phyloP scores from a whole-genome alignment of 2,329 filamentous ascomycete species.

The Fusarium sp. region DNA sequence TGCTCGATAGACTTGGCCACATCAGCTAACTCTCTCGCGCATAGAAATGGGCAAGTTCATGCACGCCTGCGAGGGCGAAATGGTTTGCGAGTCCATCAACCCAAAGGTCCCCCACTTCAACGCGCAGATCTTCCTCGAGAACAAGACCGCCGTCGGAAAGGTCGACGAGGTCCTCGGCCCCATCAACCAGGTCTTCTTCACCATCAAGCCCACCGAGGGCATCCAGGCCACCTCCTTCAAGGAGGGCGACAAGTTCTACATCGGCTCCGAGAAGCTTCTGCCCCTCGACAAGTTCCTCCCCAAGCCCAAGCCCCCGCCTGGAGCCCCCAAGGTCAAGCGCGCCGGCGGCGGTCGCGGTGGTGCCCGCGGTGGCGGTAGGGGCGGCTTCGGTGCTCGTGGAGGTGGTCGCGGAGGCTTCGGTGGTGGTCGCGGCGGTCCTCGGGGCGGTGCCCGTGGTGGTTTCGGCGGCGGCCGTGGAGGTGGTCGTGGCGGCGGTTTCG shows the following conservation, averaged over 20 bases:
- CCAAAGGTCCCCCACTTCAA: slow-evolving; percentile 99
- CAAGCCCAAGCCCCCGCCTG: slow-evolving; percentile 81
- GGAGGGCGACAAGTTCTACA: slow-evolving; percentile 96
- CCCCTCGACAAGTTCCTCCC: slow-evolving; percentile 96
- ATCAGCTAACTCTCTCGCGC: slow-evolving; percentile 16
- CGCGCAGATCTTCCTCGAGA: slow-evolving; percentile 98
- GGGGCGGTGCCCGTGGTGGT: slow-evolving; percentile 46
- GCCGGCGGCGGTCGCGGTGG: slow-evolving; percentile 64
- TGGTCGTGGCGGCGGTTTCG: slow-evolving; percentile 35
- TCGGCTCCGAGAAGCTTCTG: slow-evolving; percentile 91
- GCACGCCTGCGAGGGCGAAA: slow-evolving; percentile 96
- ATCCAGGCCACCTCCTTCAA: slow-evolving; percentile 97
- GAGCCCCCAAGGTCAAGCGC: slow-evolving; percentile 71
- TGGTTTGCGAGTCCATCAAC: slow-evolving; percentile 96
- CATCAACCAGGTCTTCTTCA: slow-evolving; percentile 98
- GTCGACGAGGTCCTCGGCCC: slow-evolving; percentile 98
- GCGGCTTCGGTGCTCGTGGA: slow-evolving; percentile 49
- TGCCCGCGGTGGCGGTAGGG: slow-evolving; percentile 51
- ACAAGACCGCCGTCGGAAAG: slow-evolving; percentile 96
- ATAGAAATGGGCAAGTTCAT: slow-evolving; percentile 91
- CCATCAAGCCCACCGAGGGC: slow-evolving; percentile 95
- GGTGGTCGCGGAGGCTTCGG: slow-evolving; percentile 54
- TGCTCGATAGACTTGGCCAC: too few species aligned
- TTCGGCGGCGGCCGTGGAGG: slow-evolving; percentile 11
- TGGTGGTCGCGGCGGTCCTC: slow-evolving; percentile 47